Base-by-base conservation (phyloP, 2,329 filamentous ascomycete species). In the Reticulascus tulasneorum region DNA sequence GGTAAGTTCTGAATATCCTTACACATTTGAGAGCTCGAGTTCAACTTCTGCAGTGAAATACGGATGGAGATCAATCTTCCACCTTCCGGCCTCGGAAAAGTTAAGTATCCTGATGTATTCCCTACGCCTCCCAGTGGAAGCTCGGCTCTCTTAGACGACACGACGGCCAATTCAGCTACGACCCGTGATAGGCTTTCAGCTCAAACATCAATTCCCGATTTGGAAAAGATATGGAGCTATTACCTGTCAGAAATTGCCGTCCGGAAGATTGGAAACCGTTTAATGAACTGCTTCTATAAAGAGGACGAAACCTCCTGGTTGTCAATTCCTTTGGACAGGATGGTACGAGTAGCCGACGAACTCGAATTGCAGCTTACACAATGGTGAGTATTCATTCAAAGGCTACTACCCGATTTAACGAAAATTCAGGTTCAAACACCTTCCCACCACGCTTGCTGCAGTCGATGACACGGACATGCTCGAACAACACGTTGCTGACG, bases 181-280 rank as follows among this genome's bases (percentile, higher is more conserved):
- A n/a, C n/a, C n/a, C 18, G 10, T 10, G 11, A 15, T 33, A 6
- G 33, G 37, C 13, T 31, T 39, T 7, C n/a, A n/a, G n/a, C 20
- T 26, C 5, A 24, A 43, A 32, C 33, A 46, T 23, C 29, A 47
- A 18, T 29, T 47, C 31, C 44, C 6, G 48, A 54, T 21, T 44
- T 46, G 10, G 51, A 55, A 17, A 45, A 42, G 22, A 53, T 48
- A 17, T 55, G 52, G 53, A 55, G 51, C 35, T 55, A 56, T 37
- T 55, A 56, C 38, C 39, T 58, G 9, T 46, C 51, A 5, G 53
- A 56, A 15, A 56, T 58, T 9, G 52, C 51, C 5, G 47, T 47
- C 9, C 48, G 55, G 4, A 50, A 47, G 18, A 50, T 56, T n/a
- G 40, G 40, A 4, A 40, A 47, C 9, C 32, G 44, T 10, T 32